Evolutionary conservation across 768 basidiomycete genomes (phyloP), one percentile per base, ranked within the genome.

Genomic region (Russula earlei): DNA sequence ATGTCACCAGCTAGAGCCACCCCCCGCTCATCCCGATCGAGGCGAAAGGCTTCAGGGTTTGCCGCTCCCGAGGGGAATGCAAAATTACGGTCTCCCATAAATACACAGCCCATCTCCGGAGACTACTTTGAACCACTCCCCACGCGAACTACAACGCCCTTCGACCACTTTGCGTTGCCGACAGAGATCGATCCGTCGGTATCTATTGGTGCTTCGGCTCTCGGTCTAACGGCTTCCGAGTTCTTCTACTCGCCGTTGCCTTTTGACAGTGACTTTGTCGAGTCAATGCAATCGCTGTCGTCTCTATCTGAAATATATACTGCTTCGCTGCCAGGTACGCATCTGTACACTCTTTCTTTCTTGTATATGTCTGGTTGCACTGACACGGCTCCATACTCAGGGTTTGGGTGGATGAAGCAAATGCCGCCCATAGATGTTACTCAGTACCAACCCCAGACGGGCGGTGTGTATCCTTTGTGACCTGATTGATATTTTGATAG

Each of bases 391-490:
- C 10, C 25, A 44, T 22, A 20, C 2, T 29, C 24, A 60, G 61
- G 58, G 5, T 60, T 60, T 55, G 58, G 58, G 12, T 60, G 54
- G 60, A 61, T 61, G 58, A 54, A 40, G n/a, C 60, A 61, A 41
- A 61, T 62, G 58, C 61, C 58, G 1, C 58, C 61, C 10, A 25
- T 24, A 27, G 41, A 58, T 20, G 44, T 49, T n/a, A 22, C 25
- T 31, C 47, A 58, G 52, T 44, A 44, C 17, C 46, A 58, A 20
- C 46, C 31, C 19, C 52, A 43, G 42, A 42, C 10, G 34, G 22
- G 33, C 9, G 29, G 41, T 2, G 27, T 54, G n/a, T 48, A 43
- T 42, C 20, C 48, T 49, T 27, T 38, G 17, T 52, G 50, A 47
- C 17, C 36, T 24, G 20, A 40, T 51, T 31, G 25, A 22, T 40